phyloP scores from a whole-genome alignment of 495 filamentous ascomycete genomes.

The Extremus antarcticus region DNA sequence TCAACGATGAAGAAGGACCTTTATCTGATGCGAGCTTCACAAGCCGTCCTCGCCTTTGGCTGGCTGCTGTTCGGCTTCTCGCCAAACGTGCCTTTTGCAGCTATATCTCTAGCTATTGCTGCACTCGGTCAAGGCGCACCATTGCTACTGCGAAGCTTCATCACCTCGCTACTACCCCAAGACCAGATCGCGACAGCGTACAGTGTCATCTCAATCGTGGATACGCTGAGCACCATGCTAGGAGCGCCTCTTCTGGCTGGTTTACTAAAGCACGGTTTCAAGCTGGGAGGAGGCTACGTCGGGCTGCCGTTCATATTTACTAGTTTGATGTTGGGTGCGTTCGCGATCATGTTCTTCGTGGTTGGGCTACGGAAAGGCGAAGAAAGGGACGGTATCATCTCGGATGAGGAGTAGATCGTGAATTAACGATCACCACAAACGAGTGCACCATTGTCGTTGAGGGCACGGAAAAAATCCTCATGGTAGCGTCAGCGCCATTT shows the following conservation, averaged over 20 bases:
- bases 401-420: not conserved
- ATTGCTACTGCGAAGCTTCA: constrained; percentile 33
- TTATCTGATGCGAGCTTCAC: constrained; percentile 38
- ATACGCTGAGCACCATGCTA: constrained; percentile 44
- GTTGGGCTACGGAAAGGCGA: constrained; percentile 9
- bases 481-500: no score
- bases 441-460: no score
- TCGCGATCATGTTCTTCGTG: constrained; percentile 2
- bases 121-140: constrained; percentile 12
- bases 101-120: constrained; percentile 10
- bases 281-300: constrained; percentile 40
- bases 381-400: not conserved
- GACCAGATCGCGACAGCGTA: constrained; percentile 47
- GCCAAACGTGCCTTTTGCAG: constrained; percentile 12
- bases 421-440: no score
- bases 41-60: constrained; percentile 44
- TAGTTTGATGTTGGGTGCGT: not conserved
- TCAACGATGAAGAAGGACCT: constrained; percentile 42
- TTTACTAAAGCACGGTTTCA: constrained; percentile 42
- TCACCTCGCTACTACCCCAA: constrained; percentile 42
- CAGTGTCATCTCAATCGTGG: constrained; percentile 45
- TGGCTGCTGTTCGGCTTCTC: constrained; percentile 33
- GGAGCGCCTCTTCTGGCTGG: constrained; percentile 43
- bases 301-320: constrained; percentile 14
- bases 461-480: no score